These are phyloP conservation scores for Petunia axillaris DNA, from an alignment of 257 asterid species.

Conservation along the genomic window DNA sequence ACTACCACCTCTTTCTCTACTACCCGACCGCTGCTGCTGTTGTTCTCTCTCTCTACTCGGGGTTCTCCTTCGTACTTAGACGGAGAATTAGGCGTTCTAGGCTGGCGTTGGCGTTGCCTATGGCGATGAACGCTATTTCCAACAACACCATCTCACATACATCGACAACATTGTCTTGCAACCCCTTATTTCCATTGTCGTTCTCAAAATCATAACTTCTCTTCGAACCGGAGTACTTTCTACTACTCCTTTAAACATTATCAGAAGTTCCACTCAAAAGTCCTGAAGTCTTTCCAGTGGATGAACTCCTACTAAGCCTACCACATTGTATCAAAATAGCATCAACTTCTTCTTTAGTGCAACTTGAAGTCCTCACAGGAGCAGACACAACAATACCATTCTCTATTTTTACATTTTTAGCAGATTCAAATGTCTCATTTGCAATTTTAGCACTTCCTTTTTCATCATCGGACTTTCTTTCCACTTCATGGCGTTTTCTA, in stretches of 20 bases:
- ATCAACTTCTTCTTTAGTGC: constrained; percentile 94
- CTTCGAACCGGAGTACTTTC: constrained; percentile 87
- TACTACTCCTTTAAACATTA: constrained; percentile 38
- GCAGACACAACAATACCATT: constrained; percentile 40
- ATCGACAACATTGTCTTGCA: constrained; percentile 29
- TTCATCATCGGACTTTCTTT: constrained; percentile 59
- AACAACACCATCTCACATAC: constrained; percentile 42
- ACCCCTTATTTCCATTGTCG: constrained; percentile 44
- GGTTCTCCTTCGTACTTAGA: constrained; percentile 81
- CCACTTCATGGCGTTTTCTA: constrained; percentile 74
- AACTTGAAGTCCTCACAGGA: constrained; percentile 83
- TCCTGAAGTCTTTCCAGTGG: constrained; percentile 56
- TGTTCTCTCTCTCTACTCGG: constrained; percentile 90
- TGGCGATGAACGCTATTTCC: constrained; percentile 68
- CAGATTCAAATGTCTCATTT: constrained; percentile 37
- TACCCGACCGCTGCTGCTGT: constrained; percentile 65
- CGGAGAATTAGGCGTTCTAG: constrained; percentile 43
- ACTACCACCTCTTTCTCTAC: constrained; percentile 50
- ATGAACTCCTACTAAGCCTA: constrained; percentile 90
- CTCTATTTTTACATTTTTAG: constrained; percentile 33
- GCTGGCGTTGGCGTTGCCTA: constrained; percentile 59
- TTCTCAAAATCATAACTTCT: constrained; percentile 90
- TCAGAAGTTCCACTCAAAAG: constrained; percentile 31
- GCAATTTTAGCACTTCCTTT: constrained; percentile 40
- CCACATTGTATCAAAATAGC: constrained; percentile 97